phyloP scores from a whole-genome alignment of 2,329 filamentous ascomycete species.

The Truncatella angustata region DNA sequence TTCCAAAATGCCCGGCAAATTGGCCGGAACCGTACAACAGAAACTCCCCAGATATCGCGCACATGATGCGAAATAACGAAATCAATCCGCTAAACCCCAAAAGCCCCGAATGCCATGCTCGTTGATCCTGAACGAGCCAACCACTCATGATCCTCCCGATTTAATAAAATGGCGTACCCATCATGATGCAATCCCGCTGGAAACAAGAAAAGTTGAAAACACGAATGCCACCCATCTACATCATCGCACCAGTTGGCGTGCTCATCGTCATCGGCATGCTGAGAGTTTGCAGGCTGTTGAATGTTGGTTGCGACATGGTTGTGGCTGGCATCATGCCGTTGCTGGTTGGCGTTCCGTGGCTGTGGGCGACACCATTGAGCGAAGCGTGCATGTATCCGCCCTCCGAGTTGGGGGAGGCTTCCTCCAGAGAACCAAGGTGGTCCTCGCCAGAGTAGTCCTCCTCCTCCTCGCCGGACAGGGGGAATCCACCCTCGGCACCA shows the following conservation, averaged over 20 bases:
- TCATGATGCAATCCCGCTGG: conserved; percentile 19
- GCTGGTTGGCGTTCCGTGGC: conserved; percentile 28
- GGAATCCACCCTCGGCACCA: conserved; percentile 55
- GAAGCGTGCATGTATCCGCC: conserved; percentile 58
- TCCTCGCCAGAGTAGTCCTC: conserved; percentile 83
- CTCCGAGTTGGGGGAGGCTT: conserved; percentile 72
- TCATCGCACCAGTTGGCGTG: conserved; percentile 44
- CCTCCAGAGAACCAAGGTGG: conserved; percentile 76
- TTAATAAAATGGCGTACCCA: conserved; percentile 17
- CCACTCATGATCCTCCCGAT: conserved; percentile 15
- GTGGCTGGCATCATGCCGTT: conserved; percentile 21
- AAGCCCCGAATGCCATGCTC: neutral
- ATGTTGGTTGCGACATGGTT: conserved; percentile 37
- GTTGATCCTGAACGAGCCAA: conserved; percentile 4
- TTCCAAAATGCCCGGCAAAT: neutral
- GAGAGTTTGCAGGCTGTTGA: conserved; percentile 59
- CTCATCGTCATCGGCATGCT: conserved; percentile 66
- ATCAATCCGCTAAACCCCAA: conserved; percentile 8
- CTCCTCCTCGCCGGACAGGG: conserved; percentile 77
- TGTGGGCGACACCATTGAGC: conserved; percentile 43
- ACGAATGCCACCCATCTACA: conserved; percentile 25
- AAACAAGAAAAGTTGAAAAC: conserved; percentile 15
- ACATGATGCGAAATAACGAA: conserved; percentile 13
- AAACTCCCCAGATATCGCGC: neutral
- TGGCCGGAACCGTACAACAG: conserved; percentile 10